A percentile compares a stretch with the other conserved stretches of the same genome.
These are phyloP conservation scores for Trichoderma polysporum DNA, from an alignment of 2,329 filamentous ascomycete genomes.

Conservation along the genomic window DNA sequence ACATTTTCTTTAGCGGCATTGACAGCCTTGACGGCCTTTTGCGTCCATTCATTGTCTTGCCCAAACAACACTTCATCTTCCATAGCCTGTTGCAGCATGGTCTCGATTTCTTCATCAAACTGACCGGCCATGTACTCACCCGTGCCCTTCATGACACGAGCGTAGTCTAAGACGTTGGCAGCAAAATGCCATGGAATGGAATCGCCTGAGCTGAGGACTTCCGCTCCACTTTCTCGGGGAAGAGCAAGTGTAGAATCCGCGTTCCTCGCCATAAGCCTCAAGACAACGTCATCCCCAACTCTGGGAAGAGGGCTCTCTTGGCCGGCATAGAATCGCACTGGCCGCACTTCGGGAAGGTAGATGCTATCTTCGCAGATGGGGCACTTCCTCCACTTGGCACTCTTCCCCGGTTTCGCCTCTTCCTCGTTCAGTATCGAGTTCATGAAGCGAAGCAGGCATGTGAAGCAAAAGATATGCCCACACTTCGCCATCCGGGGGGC, in stretches of 20 bases:
- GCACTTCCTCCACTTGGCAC: slow-evolving; percentile 86
- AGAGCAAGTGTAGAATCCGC: slow-evolving; percentile 82
- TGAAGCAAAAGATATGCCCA: slow-evolving; percentile 93
- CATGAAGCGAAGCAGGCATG: slow-evolving; percentile 95
- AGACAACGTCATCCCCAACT: slow-evolving; percentile 84
- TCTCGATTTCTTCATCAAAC: slow-evolving; percentile 74
- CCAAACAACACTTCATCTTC: slow-evolving; percentile 91
- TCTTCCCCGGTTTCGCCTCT: slow-evolving; percentile 66
- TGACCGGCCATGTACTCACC: slow-evolving; percentile 82
- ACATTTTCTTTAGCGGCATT: slow-evolving; percentile 74
- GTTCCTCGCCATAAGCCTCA: slow-evolving; percentile 80
- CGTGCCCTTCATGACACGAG: slow-evolving; percentile 91
- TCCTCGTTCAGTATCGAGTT: slow-evolving; percentile 73
- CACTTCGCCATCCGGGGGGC: slow-evolving; percentile 96
- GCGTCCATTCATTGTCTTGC: slow-evolving; percentile 90
- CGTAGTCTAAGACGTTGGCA: slow-evolving; percentile 91
- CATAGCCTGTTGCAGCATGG: slow-evolving; percentile 72
- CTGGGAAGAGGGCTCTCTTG: slow-evolving; percentile 79
- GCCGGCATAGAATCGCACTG: slow-evolving; percentile 86
- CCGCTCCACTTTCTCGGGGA: slow-evolving; percentile 74
- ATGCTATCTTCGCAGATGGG: slow-evolving; percentile 93
- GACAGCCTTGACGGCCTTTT: slow-evolving; percentile 76
- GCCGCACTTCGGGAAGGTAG: slow-evolving; percentile 86
- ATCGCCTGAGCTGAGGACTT: slow-evolving; percentile 65
- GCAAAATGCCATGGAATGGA: slow-evolving; percentile 94